A percentile compares a stretch with the other conserved stretches of the same genome.
Conservation (phyloP, 768 basidiomycete genomes). For the Bullera alba region DNA sequence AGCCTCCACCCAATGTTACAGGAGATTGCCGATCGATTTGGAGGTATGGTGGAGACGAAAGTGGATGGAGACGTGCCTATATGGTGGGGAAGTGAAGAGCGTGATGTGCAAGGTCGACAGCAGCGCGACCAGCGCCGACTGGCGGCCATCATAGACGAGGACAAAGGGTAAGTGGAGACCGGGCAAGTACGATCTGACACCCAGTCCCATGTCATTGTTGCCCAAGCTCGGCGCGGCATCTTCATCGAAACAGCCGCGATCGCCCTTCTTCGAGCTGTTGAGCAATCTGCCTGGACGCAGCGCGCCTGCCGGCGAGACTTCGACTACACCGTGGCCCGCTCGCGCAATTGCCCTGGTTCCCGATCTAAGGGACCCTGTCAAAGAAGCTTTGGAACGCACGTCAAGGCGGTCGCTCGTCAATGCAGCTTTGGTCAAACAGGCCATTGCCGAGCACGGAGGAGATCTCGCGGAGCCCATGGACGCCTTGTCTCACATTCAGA, state of each 20-base stretch:
- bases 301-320: too few relatives aligned
- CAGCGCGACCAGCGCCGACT: conserved; percentile 4
- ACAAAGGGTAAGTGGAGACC: neutral
- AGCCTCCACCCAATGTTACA: neutral
- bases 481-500: neutral
- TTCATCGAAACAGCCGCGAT: too few relatives aligned
- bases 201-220: neutral
- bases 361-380: conserved; percentile 1
- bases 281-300: too few relatives aligned
- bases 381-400: conserved; percentile 20
- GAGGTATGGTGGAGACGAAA: neutral
- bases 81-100: conserved; percentile 27
- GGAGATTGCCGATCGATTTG: conserved; percentile 1
- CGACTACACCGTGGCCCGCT: too few relatives aligned
- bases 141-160: neutral
- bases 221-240: conserved; percentile 4
- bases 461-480: conserved; percentile 7
- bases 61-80: conserved; percentile 4
- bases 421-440: conserved; percentile 23
- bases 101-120: conserved; percentile 14
- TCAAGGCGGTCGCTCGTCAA: conserved; percentile 17
- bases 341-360: too few relatives aligned
- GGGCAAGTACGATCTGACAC: neutral
- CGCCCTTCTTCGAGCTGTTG: conserved; percentile 9
- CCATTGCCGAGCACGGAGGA: conserved; percentile 17